These are phyloP conservation scores for Emergomyces pasteurianus DNA, from an alignment of 2,329 filamentous ascomycete species.

Conservation along the genomic window DNA sequence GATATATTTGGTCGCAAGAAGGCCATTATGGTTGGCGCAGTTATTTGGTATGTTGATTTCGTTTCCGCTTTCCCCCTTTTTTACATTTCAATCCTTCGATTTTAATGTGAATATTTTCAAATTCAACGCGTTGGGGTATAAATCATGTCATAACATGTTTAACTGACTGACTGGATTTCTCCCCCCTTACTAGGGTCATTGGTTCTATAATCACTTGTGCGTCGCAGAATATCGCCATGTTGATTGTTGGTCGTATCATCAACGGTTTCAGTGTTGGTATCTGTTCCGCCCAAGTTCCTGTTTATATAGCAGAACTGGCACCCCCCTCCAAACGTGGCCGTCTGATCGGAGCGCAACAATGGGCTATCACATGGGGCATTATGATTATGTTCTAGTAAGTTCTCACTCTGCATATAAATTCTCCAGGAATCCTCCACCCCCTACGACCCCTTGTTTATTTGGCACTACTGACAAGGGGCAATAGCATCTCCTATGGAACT, in stretches of 20 bases:
- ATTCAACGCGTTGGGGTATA: not conserved
- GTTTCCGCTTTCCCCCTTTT: not conserved
- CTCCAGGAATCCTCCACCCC: not conserved
- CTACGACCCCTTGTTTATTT: not conserved
- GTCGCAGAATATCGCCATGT: slow-evolving; percentile 52
- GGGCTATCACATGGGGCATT: slow-evolving; percentile 34
- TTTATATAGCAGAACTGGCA: slow-evolving; percentile 30
- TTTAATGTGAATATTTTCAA: not conserved
- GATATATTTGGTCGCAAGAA: slow-evolving; percentile 44
- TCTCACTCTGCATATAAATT: not conserved
- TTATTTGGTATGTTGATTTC: slow-evolving; percentile 34
- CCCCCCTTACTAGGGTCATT: slow-evolving; percentile 31
- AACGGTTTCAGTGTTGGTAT: slow-evolving; percentile 33
- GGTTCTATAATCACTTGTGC: slow-evolving; percentile 51
- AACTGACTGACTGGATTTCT: not conserved
- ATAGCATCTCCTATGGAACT: slow-evolving; percentile 45
- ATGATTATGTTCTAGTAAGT: slow-evolving; percentile 49
- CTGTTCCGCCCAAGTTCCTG: slow-evolving; percentile 30
- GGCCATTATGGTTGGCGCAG: slow-evolving; percentile 41
- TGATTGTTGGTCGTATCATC: slow-evolving; percentile 30
- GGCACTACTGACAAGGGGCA: slow-evolving; percentile 5
- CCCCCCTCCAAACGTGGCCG: slow-evolving; percentile 32
- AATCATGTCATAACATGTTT: not conserved
- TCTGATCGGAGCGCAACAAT: slow-evolving; percentile 31
- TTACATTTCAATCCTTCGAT: not conserved